phyloP scores from a whole-genome alignment of 2,329 filamentous ascomycete species.

The Epicoccum nigrum region DNA sequence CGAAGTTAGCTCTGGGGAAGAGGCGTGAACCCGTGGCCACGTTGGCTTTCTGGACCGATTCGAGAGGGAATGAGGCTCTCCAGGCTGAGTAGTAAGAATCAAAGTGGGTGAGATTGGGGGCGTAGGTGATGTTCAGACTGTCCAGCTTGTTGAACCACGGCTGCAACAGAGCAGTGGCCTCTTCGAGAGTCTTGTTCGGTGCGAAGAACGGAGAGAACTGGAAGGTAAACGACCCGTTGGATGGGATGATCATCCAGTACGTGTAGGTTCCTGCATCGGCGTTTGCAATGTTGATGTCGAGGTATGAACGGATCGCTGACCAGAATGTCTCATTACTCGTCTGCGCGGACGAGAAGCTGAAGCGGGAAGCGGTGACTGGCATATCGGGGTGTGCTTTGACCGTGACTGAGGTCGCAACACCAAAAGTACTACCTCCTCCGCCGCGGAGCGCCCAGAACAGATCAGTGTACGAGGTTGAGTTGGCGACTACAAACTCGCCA shows the following conservation, averaged over 20 bases:
- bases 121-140: constrained; percentile 37
- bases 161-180: constrained; percentile 39
- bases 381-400: constrained; percentile 44
- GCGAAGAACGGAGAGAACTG: constrained; percentile 46
- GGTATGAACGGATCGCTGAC: constrained; percentile 35
- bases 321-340: constrained; percentile 47
- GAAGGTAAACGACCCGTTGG: constrained; percentile 42
- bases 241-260: constrained; percentile 42
- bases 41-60: constrained; percentile 43
- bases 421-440: constrained; percentile 44
- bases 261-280: constrained; percentile 46
- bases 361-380: constrained; percentile 40
- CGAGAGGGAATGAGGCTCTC: constrained; percentile 43
- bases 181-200: constrained; percentile 37
- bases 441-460: constrained; percentile 48
- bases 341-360: constrained; percentile 38
- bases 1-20: constrained; percentile 44
- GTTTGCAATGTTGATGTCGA: constrained; percentile 43
- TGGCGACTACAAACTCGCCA: constrained; percentile 39
- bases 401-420: constrained; percentile 42
- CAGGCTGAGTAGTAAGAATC: constrained; percentile 42
- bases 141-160: constrained; percentile 41
- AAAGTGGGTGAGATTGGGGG: constrained; percentile 45
- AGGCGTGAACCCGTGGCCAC: constrained; percentile 42
- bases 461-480: constrained; percentile 39